Evolutionary conservation across 371 early-diverging fungal species (phyloP).

Genomic region (Mortierella sp.): DNA sequence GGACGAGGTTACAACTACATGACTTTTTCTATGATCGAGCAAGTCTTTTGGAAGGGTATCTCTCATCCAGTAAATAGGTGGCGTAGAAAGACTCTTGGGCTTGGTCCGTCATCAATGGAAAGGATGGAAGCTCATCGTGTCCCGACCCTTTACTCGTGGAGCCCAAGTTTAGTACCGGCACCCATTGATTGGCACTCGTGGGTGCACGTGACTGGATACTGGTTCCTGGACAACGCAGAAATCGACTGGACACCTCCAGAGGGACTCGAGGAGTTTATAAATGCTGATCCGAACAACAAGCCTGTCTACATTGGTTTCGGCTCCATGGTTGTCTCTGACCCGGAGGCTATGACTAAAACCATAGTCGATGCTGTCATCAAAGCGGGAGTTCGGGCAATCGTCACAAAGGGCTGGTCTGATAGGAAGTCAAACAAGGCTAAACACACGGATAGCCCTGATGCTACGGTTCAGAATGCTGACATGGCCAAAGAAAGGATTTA

Average conservation of each 20-base stretch:
- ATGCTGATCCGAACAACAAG: conserved; percentile 62
- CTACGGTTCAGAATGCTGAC: conserved; percentile 66
- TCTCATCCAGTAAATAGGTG: conserved; percentile 75
- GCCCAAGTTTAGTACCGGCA: conserved; percentile 76
- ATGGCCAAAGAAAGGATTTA: conserved; percentile 65
- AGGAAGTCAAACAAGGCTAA: conserved; percentile 24
- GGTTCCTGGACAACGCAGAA: conserved; percentile 85
- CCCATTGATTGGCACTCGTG: conserved; percentile 86
- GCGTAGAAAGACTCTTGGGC: conserved; percentile 65
- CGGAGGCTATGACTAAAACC: conserved; percentile 72
- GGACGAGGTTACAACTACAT: conserved; percentile 84
- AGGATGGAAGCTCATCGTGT: conserved; percentile 71
- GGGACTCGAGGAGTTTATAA: conserved; percentile 70
- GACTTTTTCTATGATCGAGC: conserved; percentile 83
- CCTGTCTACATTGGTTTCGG: conserved; percentile 92
- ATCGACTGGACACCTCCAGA: conserved; percentile 74
- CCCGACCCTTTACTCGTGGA: conserved; percentile 84
- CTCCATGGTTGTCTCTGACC: conserved; percentile 86
- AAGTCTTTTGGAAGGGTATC: conserved; percentile 81
- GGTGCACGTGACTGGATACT: conserved; percentile 85
- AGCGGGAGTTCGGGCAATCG: conserved; percentile 80
- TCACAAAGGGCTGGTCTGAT: conserved; percentile 86
- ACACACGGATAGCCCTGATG: conserved; percentile 67
- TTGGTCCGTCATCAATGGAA: conserved; percentile 67
- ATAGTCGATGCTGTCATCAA: conserved; percentile 78